Base-by-base conservation (phyloP, 2,329 filamentous ascomycete species). In the Xylaria polymorpha region DNA sequence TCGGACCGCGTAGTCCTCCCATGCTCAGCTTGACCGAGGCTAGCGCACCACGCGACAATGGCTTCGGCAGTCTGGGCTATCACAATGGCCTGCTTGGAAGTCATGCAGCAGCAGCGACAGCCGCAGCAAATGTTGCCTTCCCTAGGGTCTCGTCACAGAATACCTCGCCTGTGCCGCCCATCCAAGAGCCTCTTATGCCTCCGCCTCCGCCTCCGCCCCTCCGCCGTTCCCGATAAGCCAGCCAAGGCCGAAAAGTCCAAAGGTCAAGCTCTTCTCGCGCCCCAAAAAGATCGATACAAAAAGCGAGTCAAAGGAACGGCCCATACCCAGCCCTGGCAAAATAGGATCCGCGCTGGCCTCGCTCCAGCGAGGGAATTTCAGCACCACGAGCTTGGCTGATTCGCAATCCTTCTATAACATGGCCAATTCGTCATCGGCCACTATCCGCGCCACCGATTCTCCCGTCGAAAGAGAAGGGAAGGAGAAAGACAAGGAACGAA, bases 181-280 rank as follows among this genome's bases (percentile, higher is more conserved):
- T 79, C 18, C 78, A 75, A 37, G 74, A 78, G 14, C 75, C 74
- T 44, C 70, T 71, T 62, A 79, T 74, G 70, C 71, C 71, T 37
- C 79, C 79, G 18, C 80, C 77, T 64, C 84, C 25, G 70, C 71
- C 71, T 37, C 79, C 79, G 18, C 80, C 77, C 64, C 84, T n/a
- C 79, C 79, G 12, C 81, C 81, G 37, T 80, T 80, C 81, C 84
- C 2, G 90, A 92, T 73, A 90, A 92, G 78, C 85, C 86, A 25
- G 75, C 79, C 39, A 87, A 88, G 74, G 84, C 87, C 35, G 90
- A 93, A 74, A 92, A 93, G 80, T 90, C 90, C 90, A 70, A 94
- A 94, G 81, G 91, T 93, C 78, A 95, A 95, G 82, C 84, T 95
- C 35, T 94, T 94, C 77, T 93, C 91, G 7, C 87, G 92, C 60